phyloP scores from a whole-genome alignment of 2,329 filamentous ascomycete species.

The Cytospora piceicola region DNA sequence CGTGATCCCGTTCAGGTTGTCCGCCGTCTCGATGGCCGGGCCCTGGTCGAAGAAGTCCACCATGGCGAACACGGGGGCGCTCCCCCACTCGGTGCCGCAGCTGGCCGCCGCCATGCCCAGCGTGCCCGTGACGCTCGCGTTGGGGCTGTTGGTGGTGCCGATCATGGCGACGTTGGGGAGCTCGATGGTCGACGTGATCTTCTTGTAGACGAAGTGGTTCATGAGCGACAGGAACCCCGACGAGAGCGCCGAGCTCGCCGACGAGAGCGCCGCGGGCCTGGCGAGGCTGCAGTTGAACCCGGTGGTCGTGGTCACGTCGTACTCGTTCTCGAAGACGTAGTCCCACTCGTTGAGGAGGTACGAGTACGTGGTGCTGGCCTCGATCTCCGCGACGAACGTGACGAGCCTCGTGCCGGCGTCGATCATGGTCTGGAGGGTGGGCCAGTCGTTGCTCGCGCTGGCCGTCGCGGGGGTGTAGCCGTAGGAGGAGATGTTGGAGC shows the following conservation, averaged over 20 bases:
- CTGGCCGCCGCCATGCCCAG: conserved; percentile 56
- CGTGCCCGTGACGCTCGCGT: conserved; percentile 55
- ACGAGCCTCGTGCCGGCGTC: conserved; percentile 66
- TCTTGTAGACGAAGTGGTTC: conserved; percentile 79
- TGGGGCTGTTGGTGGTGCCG: conserved; percentile 66
- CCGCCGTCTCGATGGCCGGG: conserved; percentile 69
- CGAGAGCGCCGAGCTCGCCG: conserved; percentile 56
- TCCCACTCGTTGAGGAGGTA: conserved; percentile 68
- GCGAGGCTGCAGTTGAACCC: conserved; percentile 75
- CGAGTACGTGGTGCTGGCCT: conserved; percentile 46
- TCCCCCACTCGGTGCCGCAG: conserved; percentile 63
- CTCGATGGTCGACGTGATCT: conserved; percentile 57
- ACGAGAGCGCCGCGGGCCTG: conserved; percentile 59
- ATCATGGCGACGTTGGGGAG: conserved; percentile 65
- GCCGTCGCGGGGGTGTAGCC: conserved; percentile 59
- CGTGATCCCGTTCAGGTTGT: conserved; percentile 64
- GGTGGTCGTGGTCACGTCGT: conserved; percentile 61
- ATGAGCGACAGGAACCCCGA: conserved; percentile 69
- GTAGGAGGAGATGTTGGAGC: conserved; percentile 62
- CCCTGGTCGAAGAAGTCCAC: conserved; percentile 82
- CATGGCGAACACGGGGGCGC: conserved; percentile 71
- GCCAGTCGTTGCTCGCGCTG: conserved; percentile 60
- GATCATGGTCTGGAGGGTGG: conserved; percentile 73
- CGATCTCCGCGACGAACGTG: conserved; percentile 66
- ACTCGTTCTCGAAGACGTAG: conserved; percentile 74